Conservation (phyloP, 2,329 filamentous ascomycete species). For the Aspergillus fumigatus region DNA sequence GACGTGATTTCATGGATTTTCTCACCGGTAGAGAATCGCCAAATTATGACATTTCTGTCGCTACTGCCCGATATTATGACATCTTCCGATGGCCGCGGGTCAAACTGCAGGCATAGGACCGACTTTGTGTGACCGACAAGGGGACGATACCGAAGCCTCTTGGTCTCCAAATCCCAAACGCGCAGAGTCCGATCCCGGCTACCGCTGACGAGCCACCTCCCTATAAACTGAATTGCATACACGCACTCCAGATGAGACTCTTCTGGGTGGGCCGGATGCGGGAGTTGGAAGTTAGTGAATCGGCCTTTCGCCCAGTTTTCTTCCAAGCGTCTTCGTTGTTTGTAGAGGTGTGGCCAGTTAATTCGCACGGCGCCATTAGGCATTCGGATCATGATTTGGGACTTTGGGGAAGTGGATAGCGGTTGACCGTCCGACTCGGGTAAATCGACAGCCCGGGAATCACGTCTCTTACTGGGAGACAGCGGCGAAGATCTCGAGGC, state of each 20-base stretch:
- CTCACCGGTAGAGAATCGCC: slow-evolving; percentile 87
- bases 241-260: slow-evolving; percentile 91
- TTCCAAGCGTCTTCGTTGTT: slow-evolving; percentile 77
- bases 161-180: slow-evolving; percentile 83
- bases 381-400: slow-evolving; percentile 30
- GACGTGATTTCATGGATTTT: slow-evolving; percentile 69
- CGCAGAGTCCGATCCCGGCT: slow-evolving; percentile 84
- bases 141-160: slow-evolving; percentile 69
- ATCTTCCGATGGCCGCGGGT: slow-evolving; percentile 80
- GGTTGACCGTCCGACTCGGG: slow-evolving; percentile 11
- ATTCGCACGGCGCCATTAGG: slow-evolving; percentile 50
- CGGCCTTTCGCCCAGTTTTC: slow-evolving; percentile 85
- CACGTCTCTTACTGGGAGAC: slow-evolving; percentile 11
- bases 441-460: slow-evolving; percentile 4
- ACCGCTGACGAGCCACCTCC: slow-evolving; percentile 84
- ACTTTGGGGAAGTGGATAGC: slow-evolving; percentile 21
- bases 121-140: slow-evolving; percentile 76
- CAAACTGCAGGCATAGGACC: slow-evolving; percentile 92
- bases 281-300: slow-evolving; percentile 82
- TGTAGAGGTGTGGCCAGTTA: slow-evolving; percentile 93
- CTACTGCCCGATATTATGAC: slow-evolving; percentile 94
- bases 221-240: slow-evolving; percentile 86
- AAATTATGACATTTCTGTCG: slow-evolving; percentile 84
- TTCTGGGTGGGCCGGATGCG: slow-evolving; percentile 71
- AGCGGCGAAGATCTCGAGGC: slow-evolving; percentile 15